Conservation (phyloP, 306 rosid species). For the Trichosanthes cucumerina region DNA sequence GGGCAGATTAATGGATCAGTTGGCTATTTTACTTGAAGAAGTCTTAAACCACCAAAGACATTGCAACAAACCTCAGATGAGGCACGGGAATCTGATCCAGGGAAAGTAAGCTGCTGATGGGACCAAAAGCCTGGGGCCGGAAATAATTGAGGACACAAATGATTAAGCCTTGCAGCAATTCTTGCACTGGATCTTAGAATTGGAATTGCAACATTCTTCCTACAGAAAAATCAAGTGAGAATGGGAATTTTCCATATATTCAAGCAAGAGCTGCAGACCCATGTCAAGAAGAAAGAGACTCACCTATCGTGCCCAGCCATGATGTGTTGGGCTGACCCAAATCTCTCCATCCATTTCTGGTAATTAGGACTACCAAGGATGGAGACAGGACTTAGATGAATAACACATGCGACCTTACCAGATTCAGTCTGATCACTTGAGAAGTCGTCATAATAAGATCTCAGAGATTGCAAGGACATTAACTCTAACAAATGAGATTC, state of each 20-base stretch:
- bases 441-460: constrained; percentile 39
- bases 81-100: constrained; percentile 27
- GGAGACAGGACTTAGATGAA: constrained; percentile 81
- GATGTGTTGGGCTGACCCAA: constrained; percentile 70
- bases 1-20: background rate
- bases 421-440: constrained; percentile 27
- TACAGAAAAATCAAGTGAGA: constrained; percentile 19
- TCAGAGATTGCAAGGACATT: constrained; percentile 42
- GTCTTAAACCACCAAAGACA: constrained; percentile 13
- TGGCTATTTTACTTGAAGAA: background rate
- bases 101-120: constrained; percentile 27
- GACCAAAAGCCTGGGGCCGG: constrained; percentile 88
- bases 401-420: constrained; percentile 49
- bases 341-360: constrained; percentile 80
- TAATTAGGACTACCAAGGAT: constrained; percentile 40
- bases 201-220: constrained; percentile 76
- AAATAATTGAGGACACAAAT: constrained; percentile 85
- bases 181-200: constrained; percentile 83
- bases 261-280: constrained; percentile 4
- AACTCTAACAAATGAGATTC: constrained; percentile 65
- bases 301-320: constrained; percentile 90
- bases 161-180: constrained; percentile 64
- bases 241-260: background rate
- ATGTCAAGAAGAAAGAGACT: constrained; percentile 2
- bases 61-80: constrained; percentile 67